Conservation (phyloP, 805 yeast species). For the Geotrichum ghanense region DNA sequence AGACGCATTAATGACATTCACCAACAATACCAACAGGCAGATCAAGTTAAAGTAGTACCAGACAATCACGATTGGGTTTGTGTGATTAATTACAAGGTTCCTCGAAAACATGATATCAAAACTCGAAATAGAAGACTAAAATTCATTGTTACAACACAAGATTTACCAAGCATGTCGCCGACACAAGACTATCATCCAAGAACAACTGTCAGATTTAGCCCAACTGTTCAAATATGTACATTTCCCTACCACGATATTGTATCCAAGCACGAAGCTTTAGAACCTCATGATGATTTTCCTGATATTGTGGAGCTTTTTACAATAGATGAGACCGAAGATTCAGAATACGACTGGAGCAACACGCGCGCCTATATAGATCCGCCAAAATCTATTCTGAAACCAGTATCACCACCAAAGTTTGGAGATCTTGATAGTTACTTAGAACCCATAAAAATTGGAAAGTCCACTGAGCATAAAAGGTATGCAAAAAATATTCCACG, state of each 20-base stretch:
- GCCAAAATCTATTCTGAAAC: not conserved
- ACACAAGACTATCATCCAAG: not conserved
- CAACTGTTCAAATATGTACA: not conserved
- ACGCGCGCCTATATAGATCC: not conserved
- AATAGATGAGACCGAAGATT: not conserved
- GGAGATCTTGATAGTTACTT: not conserved
- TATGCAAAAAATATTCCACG: not conserved
- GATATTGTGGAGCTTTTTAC: not conserved
- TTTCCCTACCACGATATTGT: not conserved
- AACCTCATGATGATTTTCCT: not conserved
- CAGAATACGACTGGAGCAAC: not conserved
- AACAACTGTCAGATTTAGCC: not conserved
- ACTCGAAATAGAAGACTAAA: not conserved
- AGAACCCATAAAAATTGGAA: not conserved
- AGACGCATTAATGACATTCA: not conserved
- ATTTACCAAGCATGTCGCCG: not conserved
- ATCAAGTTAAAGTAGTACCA: not conserved
- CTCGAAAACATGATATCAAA: not conserved
- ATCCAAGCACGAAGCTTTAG: not conserved
- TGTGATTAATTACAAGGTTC: not conserved
- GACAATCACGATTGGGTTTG: not conserved
- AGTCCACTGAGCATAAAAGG: not conserved
- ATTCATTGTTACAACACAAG: not conserved
- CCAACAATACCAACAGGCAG: not conserved
- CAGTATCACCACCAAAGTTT: not conserved